Conservation (phyloP, 2,329 filamentous ascomycete genomes). For the Talaromyces sp. region DNA sequence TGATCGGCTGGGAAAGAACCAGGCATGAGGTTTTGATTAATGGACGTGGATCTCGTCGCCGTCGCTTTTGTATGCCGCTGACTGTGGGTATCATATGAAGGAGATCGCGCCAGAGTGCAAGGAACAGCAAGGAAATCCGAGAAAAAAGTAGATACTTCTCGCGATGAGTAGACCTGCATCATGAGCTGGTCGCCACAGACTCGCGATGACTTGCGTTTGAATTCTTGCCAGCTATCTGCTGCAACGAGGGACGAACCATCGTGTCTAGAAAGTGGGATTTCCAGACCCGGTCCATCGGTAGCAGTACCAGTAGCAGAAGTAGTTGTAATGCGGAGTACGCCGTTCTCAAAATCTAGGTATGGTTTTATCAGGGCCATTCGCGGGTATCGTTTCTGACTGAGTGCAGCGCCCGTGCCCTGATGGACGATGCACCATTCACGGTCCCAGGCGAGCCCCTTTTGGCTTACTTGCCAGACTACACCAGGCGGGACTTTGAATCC, state of each 20-base stretch:
- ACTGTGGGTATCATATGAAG: conserved; percentile 51
- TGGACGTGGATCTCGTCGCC: neutral
- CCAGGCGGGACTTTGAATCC: conserved; percentile 64
- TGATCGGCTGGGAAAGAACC: conserved; percentile 46
- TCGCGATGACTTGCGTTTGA: conserved; percentile 46
- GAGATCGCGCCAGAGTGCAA: conserved; percentile 79
- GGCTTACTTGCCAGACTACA: conserved; percentile 66
- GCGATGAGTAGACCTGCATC: conserved; percentile 63
- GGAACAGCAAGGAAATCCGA: conserved; percentile 67
- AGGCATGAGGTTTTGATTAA: conserved; percentile 33
- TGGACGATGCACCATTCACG: conserved; percentile 95
- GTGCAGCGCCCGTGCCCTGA: conserved; percentile 70
- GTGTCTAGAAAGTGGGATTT: conserved; percentile 28
- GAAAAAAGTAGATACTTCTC: conserved; percentile 69
- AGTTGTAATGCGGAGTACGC: conserved; percentile 55
- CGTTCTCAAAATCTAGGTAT: conserved; percentile 61
- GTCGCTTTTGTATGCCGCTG: conserved; percentile 64
- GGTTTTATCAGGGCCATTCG: conserved; percentile 81
- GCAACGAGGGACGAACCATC: conserved; percentile 52
- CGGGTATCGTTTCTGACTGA: conserved; percentile 85
- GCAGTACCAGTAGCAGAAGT: conserved; percentile 29
- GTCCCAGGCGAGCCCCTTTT: conserved; percentile 87
- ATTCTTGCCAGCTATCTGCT: conserved; percentile 50
- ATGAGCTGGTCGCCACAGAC: conserved; percentile 79
- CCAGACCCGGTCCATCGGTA: conserved; percentile 22